phyloP scores from a whole-genome alignment of 768 basidiomycete genomes.

The Tephrocybe sp. region DNA sequence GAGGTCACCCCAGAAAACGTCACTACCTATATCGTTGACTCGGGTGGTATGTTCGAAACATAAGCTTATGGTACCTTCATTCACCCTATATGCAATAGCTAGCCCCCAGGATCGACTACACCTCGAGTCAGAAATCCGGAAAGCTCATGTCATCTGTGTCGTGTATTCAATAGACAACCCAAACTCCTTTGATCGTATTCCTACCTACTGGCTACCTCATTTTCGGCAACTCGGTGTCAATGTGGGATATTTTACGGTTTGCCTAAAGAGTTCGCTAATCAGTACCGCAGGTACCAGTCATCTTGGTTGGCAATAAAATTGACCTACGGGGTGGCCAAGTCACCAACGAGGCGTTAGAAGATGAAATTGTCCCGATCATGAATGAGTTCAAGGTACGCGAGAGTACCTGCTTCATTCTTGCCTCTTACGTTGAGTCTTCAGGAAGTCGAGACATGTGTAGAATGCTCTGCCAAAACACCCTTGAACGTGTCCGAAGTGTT shows the following conservation, averaged over 20 bases:
- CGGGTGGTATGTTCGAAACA: constrained; percentile 69
- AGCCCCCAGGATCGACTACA: constrained; percentile 83
- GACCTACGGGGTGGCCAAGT: constrained; percentile 92
- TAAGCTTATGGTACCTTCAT: constrained; percentile 1
- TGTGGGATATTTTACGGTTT: constrained; percentile 41
- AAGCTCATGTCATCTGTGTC: constrained; percentile 97
- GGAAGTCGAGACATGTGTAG: constrained; percentile 99
- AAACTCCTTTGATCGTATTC: constrained; percentile 94
- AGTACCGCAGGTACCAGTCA: constrained; percentile 79
- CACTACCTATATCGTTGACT: constrained; percentile 97
- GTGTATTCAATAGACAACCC: constrained; percentile 98
- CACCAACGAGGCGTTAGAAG: constrained; percentile 91
- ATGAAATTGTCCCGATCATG: constrained; percentile 97
- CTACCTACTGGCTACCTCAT: constrained; percentile 96
- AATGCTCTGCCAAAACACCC: constrained; percentile 90
- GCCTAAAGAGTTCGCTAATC: background rate
- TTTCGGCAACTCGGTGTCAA: constrained; percentile 96
- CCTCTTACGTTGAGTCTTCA: constrained; percentile 30
- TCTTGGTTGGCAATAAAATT: constrained; percentile 98
- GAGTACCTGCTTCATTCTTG: background rate
- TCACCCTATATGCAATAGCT: constrained; percentile 45
- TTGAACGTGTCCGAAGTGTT: constrained; percentile 96
- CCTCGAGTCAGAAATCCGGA: constrained; percentile 92
- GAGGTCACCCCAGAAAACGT: constrained; percentile 98
- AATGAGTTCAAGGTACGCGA: constrained; percentile 89